A percentile compares a stretch with the other conserved stretches of the same genome.
phyloP scores from a whole-genome alignment of 2,329 filamentous ascomycete species.

The Colletotrichum falcatum region DNA sequence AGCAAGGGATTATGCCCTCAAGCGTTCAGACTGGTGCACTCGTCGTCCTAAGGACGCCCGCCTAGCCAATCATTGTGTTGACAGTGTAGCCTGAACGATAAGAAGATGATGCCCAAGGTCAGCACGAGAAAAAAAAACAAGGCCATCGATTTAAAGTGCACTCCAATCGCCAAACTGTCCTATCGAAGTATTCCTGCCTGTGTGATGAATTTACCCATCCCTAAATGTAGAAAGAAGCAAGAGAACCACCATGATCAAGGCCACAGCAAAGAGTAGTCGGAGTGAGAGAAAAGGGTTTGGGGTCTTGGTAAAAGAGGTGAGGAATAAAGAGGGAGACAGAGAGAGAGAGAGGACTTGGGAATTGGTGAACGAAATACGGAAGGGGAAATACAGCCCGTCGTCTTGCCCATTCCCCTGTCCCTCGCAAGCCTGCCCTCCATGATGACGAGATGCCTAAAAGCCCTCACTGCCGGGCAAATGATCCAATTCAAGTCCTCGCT shows the following conservation, averaged over 20 bases:
- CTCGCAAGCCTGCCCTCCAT: constrained; percentile 4
- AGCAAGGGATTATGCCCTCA: too few relatives aligned
- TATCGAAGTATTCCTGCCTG: constrained; percentile 58
- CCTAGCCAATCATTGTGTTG: constrained; percentile 10
- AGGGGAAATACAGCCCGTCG: constrained; percentile 37
- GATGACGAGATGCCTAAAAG: constrained; percentile 22
- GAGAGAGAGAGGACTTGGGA: constrained; percentile 29
- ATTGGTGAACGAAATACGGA: constrained; percentile 28
- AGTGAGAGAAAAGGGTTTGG: constrained; percentile 33
- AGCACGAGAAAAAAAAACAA: constrained; percentile 35
- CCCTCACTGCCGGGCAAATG: constrained; percentile 34
- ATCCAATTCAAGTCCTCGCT: constrained; percentile 33
- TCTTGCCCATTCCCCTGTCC: constrained; percentile 20
- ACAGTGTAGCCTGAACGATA: background rate
- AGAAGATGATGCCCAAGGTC: background rate
- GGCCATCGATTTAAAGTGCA: constrained; percentile 58
- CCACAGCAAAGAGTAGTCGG: constrained; percentile 41
- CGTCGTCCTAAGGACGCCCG: constrained; percentile 1
- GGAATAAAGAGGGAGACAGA: background rate
- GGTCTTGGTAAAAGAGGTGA: constrained; percentile 1
- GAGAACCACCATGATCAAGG: constrained; percentile 40
- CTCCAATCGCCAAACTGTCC: constrained; percentile 64
- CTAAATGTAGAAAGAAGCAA: constrained; percentile 48
- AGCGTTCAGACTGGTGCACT: constrained; percentile 32
- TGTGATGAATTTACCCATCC: constrained; percentile 51